These are phyloP conservation scores for Myrica gale DNA, from an alignment of 306 rosid species.

Conservation along the genomic window DNA sequence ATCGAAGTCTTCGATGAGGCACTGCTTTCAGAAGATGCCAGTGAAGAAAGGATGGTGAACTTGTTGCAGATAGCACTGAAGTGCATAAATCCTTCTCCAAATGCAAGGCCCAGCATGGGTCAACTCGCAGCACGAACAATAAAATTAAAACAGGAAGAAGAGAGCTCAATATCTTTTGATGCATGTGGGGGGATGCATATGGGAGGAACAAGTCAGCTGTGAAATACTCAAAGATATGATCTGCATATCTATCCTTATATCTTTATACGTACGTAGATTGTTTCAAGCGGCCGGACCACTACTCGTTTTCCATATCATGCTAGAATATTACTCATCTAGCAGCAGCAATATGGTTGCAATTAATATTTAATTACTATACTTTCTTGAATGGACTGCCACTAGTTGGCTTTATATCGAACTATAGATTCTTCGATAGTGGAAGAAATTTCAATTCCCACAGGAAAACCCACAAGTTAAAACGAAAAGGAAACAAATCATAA, in stretches of 20 bases:
- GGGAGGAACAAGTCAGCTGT: neutral
- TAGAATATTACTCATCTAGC: neutral
- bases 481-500: neutral
- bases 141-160: slow-evolving; percentile 52
- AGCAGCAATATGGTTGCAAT: neutral
- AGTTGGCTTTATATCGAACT: neutral
- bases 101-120: slow-evolving; percentile 50
- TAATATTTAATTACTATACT: too few species aligned
- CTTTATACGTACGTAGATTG: neutral
- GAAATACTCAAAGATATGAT: neutral
- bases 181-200: slow-evolving; percentile 8
- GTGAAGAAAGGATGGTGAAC: slow-evolving; percentile 69
- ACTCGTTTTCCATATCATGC: too few species aligned
- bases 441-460: neutral
- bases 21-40: slow-evolving; percentile 47
- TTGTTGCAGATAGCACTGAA: slow-evolving; percentile 60
- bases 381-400: too few species aligned
- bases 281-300: neutral
- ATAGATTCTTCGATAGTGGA: neutral
- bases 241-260: neutral
- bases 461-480: neutral
- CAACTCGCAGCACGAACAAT: slow-evolving; percentile 46
- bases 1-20: slow-evolving; percentile 58
- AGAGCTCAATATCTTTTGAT: slow-evolving; percentile 47
- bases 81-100: slow-evolving; percentile 48